Conservation (phyloP, 2,329 filamentous ascomycete species). For the Fusarium sp. region DNA sequence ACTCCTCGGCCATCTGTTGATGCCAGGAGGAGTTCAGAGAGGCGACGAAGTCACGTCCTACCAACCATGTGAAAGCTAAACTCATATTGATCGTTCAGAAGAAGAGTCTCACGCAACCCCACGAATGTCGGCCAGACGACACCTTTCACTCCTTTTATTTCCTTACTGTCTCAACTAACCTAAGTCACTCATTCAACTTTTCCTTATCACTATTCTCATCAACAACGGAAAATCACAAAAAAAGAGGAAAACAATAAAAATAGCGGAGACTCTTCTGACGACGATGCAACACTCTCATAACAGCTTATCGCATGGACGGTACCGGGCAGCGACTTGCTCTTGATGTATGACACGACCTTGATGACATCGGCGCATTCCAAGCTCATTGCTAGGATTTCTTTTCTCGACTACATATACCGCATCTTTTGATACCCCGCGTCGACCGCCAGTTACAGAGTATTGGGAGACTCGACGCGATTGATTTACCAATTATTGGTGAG, state of each 20-base stretch:
- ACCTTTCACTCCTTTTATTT: conserved; percentile 43
- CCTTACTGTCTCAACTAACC: conserved; percentile 44
- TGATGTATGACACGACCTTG: conserved; percentile 46
- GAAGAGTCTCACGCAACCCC: conserved; percentile 41
- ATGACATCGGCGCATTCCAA: conserved; percentile 43
- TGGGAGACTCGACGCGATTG: conserved; percentile 36
- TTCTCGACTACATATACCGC: conserved; percentile 49
- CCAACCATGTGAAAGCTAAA: conserved; percentile 34
- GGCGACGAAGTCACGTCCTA: conserved; percentile 42
- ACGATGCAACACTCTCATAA: conserved; percentile 9
- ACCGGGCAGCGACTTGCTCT: conserved; percentile 20
- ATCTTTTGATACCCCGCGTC: conserved; percentile 50
- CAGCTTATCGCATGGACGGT: conserved; percentile 4
- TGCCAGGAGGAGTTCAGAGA: conserved; percentile 55
- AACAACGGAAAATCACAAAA: conserved; percentile 29
- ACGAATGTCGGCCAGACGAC: conserved; percentile 22
- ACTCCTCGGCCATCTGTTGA: conserved; percentile 67
- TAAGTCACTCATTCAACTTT: conserved; percentile 52
- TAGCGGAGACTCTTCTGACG: conserved; percentile 40
- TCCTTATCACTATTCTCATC: conserved; percentile 41
- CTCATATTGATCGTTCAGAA: conserved; percentile 27
- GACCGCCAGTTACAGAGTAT: conserved; percentile 42
- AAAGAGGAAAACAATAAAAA: conserved; percentile 40
- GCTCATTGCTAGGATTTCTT: conserved; percentile 44
- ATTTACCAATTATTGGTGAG: conserved; percentile 40